Evolutionary conservation across 257 asterid species (phyloP).

Genomic region (Jasminum sambac): DNA sequence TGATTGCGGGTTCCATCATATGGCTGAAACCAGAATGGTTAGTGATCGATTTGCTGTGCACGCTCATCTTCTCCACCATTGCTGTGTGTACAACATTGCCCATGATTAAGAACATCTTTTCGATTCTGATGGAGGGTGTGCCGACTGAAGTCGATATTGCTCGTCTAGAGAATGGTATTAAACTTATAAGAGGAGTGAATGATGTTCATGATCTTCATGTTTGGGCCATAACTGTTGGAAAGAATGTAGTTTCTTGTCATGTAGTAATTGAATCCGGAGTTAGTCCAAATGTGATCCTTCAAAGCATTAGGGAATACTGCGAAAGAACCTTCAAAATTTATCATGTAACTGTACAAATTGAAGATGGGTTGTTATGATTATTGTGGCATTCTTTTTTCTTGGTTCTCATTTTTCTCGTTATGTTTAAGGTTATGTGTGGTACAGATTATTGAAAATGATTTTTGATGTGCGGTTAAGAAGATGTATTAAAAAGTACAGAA

Average conservation of each 20-base stretch:
- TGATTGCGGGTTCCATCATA: slow-evolving; percentile 74
- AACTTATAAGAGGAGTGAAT: slow-evolving; percentile 46
- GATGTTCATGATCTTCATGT: slow-evolving; percentile 78
- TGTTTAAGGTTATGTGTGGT: too few relatives aligned
- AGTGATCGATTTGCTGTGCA: slow-evolving; percentile 65
- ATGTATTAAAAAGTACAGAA: too few relatives aligned
- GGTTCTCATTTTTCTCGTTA: background rate
- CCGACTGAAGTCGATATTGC: slow-evolving; percentile 53
- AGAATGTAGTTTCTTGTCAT: slow-evolving; percentile 64
- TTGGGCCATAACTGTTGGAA: slow-evolving; percentile 71
- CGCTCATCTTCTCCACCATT: slow-evolving; percentile 52
- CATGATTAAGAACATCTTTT: slow-evolving; percentile 51
- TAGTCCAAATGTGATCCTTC: slow-evolving; percentile 43
- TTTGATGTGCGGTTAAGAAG: too few relatives aligned
- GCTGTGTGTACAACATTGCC: slow-evolving; percentile 57
- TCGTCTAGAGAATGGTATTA: slow-evolving; percentile 52
- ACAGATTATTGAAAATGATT: too few relatives aligned
- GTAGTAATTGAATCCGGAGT: slow-evolving; percentile 47
- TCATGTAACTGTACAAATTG: slow-evolving; percentile 77
- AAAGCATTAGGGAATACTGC: slow-evolving; percentile 49
- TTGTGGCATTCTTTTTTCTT: background rate
- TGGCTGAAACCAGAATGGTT: slow-evolving; percentile 76
- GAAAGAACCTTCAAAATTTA: slow-evolving; percentile 43
- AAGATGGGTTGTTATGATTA: slow-evolving; percentile 35
- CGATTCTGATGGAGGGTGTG: slow-evolving; percentile 67